Evolutionary conservation across 345 rosid genomes (phyloP).

Genomic region (Salix arbutifolia): DNA sequence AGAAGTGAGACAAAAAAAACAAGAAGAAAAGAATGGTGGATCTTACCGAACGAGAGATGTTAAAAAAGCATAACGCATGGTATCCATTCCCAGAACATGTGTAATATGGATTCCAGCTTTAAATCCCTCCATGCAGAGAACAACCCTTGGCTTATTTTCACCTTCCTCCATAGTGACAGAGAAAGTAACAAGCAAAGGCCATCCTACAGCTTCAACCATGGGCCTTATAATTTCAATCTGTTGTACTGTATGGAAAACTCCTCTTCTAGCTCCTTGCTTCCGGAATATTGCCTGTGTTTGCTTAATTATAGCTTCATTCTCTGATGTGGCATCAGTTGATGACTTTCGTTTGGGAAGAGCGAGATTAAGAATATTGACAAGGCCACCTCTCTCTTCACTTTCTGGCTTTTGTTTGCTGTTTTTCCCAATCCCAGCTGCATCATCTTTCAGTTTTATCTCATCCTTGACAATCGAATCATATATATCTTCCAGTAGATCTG

Average conservation of each 20-base stretch:
- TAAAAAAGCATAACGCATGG: constrained; percentile 97
- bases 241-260: constrained; percentile 72
- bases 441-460: constrained; percentile 94
- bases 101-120: constrained; percentile 95
- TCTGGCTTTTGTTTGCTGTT: constrained; percentile 63
- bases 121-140: constrained; percentile 97
- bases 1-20: background rate
- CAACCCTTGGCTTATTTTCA: constrained; percentile 85
- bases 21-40: background rate
- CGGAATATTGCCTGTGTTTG: constrained; percentile 90
- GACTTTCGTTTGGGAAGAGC: constrained; percentile 75
- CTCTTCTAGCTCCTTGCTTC: constrained; percentile 80
- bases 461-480: constrained; percentile 93
- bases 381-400: constrained; percentile 86
- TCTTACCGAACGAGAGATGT: constrained; percentile 91
- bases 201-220: constrained; percentile 98
- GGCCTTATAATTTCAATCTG: constrained; percentile 81
- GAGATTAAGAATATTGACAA: constrained; percentile 81
- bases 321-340: constrained; percentile 68
- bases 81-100: constrained; percentile 94
- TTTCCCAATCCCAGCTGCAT: constrained; percentile 48
- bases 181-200: constrained; percentile 96
- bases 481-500: constrained; percentile 80
- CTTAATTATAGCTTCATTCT: constrained; percentile 82
- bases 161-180: constrained; percentile 99